A percentile compares a stretch with the other conserved stretches of the same genome.
Evolutionary conservation across 2,329 filamentous ascomycete genomes (phyloP).

Genomic region (Cytospora piceicola): DNA sequence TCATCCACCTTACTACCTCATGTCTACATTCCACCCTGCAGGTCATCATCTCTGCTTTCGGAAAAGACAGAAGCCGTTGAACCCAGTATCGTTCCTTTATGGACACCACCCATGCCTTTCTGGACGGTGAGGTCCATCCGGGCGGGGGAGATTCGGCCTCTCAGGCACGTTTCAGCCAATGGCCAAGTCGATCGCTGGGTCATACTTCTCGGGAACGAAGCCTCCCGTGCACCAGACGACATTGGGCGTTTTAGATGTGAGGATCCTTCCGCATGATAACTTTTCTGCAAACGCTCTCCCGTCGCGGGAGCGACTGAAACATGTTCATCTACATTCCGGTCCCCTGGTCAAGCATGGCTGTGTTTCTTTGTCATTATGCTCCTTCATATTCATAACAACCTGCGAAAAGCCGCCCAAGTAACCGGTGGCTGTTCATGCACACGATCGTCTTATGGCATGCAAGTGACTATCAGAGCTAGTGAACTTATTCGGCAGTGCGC

Average conservation of each 20-base stretch:
- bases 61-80: slow-evolving; percentile 14
- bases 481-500: not conserved
- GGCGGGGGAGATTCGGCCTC: slow-evolving; percentile 15
- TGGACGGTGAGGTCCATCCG: slow-evolving; percentile 1
- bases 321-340: not conserved
- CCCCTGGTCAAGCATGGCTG: slow-evolving; percentile 8
- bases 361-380: slow-evolving; percentile 13
- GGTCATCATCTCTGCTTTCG: not conserved
- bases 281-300: slow-evolving; percentile 3
- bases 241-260: not conserved
- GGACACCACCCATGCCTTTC: slow-evolving; percentile 6
- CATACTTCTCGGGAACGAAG: slow-evolving; percentile 20
- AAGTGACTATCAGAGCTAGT: not conserved
- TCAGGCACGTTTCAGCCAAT: slow-evolving; percentile 27
- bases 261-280: slow-evolving; percentile 5
- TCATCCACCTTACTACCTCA: not conserved
- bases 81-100: not conserved
- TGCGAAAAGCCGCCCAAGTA: slow-evolving; percentile 15
- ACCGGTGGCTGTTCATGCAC: not conserved
- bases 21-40: not conserved
- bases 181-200: slow-evolving; percentile 14
- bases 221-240: slow-evolving; percentile 15
- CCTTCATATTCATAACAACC: slow-evolving; percentile 10
- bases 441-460: not conserved
- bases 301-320: not conserved